Evolutionary conservation across 1,139 yeast species (phyloP).

Genomic region (Barnettozyma hawaiiensis): DNA sequence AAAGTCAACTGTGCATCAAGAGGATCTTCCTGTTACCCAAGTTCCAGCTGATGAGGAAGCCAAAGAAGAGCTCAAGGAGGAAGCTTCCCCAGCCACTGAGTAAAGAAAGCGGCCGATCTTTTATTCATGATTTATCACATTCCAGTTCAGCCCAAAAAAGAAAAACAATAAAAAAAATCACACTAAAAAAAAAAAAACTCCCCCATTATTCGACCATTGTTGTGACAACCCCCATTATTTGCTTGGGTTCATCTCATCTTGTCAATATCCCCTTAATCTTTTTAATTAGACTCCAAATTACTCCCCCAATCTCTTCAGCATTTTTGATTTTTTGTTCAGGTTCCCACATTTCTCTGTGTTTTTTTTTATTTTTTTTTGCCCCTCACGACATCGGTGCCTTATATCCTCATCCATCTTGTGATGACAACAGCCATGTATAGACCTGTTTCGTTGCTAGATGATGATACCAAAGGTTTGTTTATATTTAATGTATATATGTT

Average conservation of each 20-base stretch:
- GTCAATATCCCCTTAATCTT: not conserved
- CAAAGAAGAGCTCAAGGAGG: conserved; percentile 18
- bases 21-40: conserved; percentile 7
- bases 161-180: not conserved
- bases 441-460: not conserved
- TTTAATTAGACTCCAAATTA: conserved; percentile 2
- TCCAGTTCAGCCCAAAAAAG: not conserved
- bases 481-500: conserved; percentile 1
- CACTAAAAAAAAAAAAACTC: not conserved
- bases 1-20: not conserved
- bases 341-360: not conserved
- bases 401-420: not conserved
- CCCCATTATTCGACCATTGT: too few species aligned
- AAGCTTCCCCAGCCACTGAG: not conserved
- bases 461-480: not conserved
- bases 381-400: not conserved
- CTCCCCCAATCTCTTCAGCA: conserved; percentile 1
- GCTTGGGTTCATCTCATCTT: not conserved
- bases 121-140: not conserved
- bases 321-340: conserved; percentile 2
- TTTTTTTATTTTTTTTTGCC: conserved; percentile 1
- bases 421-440: not conserved
- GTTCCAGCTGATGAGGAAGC: conserved; percentile 22
- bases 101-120: not conserved
- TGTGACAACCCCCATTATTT: not conserved